Evolutionary conservation across 1,284 basidiomycete species (phyloP), one percentile per base, ranked within the genome.

Genomic region (Ustilago crameri): DNA sequence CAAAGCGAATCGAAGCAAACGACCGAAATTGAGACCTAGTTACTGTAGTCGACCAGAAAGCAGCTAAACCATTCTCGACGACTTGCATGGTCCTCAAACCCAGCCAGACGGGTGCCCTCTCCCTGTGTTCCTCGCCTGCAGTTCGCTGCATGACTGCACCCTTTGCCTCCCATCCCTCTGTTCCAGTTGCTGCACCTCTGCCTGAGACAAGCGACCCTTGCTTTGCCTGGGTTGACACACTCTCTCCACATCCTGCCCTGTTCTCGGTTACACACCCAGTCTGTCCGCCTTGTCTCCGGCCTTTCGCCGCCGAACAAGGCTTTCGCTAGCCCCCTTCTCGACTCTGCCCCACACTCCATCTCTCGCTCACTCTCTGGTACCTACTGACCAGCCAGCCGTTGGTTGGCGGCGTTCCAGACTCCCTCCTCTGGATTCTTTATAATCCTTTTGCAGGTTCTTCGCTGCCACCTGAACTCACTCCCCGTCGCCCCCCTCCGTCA

Each of bases 281-380:
- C 40, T 23, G 40, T 38, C 32, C 23, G 41, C 38, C 15, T 26
- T 15, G 50, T 18, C n/a, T 43, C 49, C 53, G 61, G 61, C 61
- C 51, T 57, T 53, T 57, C 53, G 26, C 51, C 57, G 62, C 62
- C 62, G 62, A 64, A 58, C 32, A 37, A 17, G 5, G 5, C 17
- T 15, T 14, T 37, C 7, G 30, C 61, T 48, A 24, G 47, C 52
- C 42, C 53, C 56, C 53, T 49, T 52, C 32, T 34, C 10, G n/a
- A 30, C 27, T 14, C 45, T 43, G 24, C 14, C 22, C 42, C 41
- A 42, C 30, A 35, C 32, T 12, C 23, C 35, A 24, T 10, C 18
- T 22, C 32, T 32, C 20, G 5, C 35, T 37, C 12, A 30, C 30
- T 30, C 9, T 37, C 35, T 17, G 15, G 9, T 3, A 12, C 24